Base-by-base conservation (phyloP, 2,329 filamentous ascomycete species). In the Myotisia sp. region DNA sequence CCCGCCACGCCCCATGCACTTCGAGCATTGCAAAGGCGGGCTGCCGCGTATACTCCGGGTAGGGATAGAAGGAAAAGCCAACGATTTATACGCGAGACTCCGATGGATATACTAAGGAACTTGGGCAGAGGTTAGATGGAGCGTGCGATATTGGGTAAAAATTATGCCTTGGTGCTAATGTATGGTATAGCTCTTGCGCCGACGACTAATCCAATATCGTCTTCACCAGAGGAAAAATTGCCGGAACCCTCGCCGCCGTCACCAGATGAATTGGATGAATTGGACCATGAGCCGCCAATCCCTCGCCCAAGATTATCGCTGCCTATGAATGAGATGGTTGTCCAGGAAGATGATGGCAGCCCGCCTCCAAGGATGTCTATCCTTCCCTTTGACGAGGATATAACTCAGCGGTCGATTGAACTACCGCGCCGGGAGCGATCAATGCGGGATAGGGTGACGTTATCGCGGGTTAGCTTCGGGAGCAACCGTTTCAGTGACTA, bases 1-100 rank as follows among this genome's bases (percentile, higher is more conserved):
- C 68, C 68, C 6, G 63, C 66, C 4, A 72, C 69, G 10, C 69
- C 69, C 1, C 64, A 71, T 56, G 67, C 65, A 17, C 60, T 71
- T 37, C 59, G 65, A 26, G 68, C 68, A 6, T 54, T 70, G 18
- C 63, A 70, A 49, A 63, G 68, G 44, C 65, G 68, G 44, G 64
- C 64, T 8, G 63, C 61, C 4, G 37, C 38, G 13, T 62, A 62
- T 41, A 69, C 67, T 2, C 65, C 67, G 13, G 58, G 55, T 21
- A 60, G 64, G 8, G 58, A 67, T 43, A 58, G 63, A 29, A 51
- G 67, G 36, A 58, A 63, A 40, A 70, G 67, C 39, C 62, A 61
- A 17, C 54, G 65, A 21, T 42, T 64, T 36, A 62, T 67, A 44
- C 53, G 67, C 26, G 68, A 71, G 47, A 71, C 69, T 5, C 68